A percentile compares a stretch with the other conserved stretches of the same genome.
Conservation (phyloP, 2,329 filamentous ascomycete species). For the Venturia aucupariae region DNA sequence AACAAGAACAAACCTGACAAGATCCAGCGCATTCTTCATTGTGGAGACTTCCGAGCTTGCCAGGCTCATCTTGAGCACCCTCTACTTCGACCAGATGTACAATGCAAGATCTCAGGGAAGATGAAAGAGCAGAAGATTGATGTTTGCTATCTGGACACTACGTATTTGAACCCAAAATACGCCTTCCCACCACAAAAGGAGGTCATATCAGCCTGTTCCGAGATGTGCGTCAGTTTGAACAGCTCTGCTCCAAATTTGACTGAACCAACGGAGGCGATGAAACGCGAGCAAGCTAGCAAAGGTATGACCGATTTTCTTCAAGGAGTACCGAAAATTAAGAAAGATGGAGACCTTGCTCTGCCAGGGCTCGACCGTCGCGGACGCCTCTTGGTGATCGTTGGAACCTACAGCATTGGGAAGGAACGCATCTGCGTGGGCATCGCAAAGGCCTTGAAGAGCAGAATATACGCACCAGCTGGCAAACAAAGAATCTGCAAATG, state of each 20-base stretch:
- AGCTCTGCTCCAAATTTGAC: constrained; percentile 51
- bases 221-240: constrained; percentile 72
- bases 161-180: constrained; percentile 91
- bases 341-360: constrained; percentile 22
- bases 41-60: constrained; percentile 91
- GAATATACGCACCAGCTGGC: constrained; percentile 75
- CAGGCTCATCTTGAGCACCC: constrained; percentile 75
- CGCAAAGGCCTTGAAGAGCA: constrained; percentile 71
- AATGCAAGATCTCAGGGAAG: constrained; percentile 63
- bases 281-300: constrained; percentile 44
- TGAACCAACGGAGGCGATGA: constrained; percentile 49
- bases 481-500: constrained; percentile 81
- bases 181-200: constrained; percentile 83
- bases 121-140: constrained; percentile 78
- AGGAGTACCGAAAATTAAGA: constrained; percentile 28
- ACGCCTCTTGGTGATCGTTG: constrained; percentile 80
- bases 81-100: constrained; percentile 63
- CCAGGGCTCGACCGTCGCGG: constrained; percentile 35
- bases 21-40: constrained; percentile 78
- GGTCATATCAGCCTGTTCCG: constrained; percentile 78
- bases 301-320: constrained; percentile 56
- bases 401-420: constrained; percentile 97
- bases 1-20: constrained; percentile 51
- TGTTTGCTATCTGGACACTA: constrained; percentile 93
- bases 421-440: constrained; percentile 92